Base-by-base conservation (phyloP, 75 land plant genomes). In the Picea glauca region DNA sequence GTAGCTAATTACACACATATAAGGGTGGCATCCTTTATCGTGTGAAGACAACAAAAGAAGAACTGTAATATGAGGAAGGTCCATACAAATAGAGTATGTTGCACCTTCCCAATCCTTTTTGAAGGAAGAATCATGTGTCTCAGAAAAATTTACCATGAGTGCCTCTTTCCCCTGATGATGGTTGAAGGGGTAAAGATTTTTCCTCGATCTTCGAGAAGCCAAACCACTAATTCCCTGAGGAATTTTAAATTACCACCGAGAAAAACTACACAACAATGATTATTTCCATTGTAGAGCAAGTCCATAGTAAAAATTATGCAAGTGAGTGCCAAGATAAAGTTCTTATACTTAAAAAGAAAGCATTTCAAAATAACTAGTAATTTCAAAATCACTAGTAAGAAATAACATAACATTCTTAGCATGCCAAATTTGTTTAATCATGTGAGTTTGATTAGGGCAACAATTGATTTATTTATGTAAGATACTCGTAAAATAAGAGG, bases 1-100 rank as follows among this genome's bases (percentile, higher is more conserved):
- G 65, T 74, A 77, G 82, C 87, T 90, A 21, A 92, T 92, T 14
- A 83, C 88, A 80, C 94, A 92, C 92, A 92, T 90, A 77, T 90
- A 91, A 15, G 91, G 91, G 9, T 86, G 80, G 72, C 93, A 91
- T 1, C 93, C 93, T 46, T 85, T 89, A 58, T 89, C 84, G 72
- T 84, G 77, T 2, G 91, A 89, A 0, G 88, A 88, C 68, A 91
- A 91, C 0, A 87, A 77, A 31, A 89, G 82, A 30, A 89, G 87
- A n/a, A 91, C 87, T 35, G 87, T 89, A 85, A 87, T 91, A n/a
- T 91, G 93, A 30, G 91, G 91, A 21, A 43, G 80, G 9, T 91
- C 93, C 87, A 87, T 84, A 80, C 89, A 91, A n/a, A 91, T 81
- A 12, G 89, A 78, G 65, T 91, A 91, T 13, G 80, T 84, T 58